A percentile compares a stretch with the other conserved stretches of the same genome.
phyloP scores from a whole-genome alignment of 345 rosid genomes.

The Pelargonium nanum region DNA sequence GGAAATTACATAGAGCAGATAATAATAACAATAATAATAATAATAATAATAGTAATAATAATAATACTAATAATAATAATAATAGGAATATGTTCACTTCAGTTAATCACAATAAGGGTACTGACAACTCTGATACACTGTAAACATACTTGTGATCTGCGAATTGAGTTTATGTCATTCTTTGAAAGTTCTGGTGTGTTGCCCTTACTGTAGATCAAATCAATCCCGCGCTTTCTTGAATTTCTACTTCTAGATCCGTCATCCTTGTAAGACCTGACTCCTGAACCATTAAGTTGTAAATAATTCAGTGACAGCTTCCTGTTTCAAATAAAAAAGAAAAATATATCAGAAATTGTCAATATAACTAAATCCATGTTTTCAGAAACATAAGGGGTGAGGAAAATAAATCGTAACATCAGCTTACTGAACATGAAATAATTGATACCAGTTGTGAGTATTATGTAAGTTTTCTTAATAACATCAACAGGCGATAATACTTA shows the following conservation, averaged over 20 bases:
- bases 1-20: constrained; percentile 5
- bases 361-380: background rate
- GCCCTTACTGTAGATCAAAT: constrained; percentile 20
- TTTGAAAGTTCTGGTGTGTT: constrained; percentile 51
- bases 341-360: constrained; percentile 7
- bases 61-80: no score
- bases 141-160: constrained; percentile 60
- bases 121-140: constrained; percentile 9
- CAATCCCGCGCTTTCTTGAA: constrained; percentile 42
- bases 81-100: background rate
- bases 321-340: constrained; percentile 24
- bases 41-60: no score
- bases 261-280: constrained; percentile 41
- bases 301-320: constrained; percentile 83
- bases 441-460: background rate
- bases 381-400: background rate
- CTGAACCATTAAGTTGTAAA: constrained; percentile 56
- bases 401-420: background rate
- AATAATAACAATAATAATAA: background rate
- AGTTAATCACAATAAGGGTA: constrained; percentile 1
- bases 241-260: constrained; percentile 56
- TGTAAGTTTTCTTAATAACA: no score
- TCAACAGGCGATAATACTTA: no score
- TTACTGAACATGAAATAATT: background rate
- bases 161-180: constrained; percentile 66